Evolutionary conservation across 2,329 filamentous ascomycete genomes (phyloP).

Genomic region (Capronia epimyces): DNA sequence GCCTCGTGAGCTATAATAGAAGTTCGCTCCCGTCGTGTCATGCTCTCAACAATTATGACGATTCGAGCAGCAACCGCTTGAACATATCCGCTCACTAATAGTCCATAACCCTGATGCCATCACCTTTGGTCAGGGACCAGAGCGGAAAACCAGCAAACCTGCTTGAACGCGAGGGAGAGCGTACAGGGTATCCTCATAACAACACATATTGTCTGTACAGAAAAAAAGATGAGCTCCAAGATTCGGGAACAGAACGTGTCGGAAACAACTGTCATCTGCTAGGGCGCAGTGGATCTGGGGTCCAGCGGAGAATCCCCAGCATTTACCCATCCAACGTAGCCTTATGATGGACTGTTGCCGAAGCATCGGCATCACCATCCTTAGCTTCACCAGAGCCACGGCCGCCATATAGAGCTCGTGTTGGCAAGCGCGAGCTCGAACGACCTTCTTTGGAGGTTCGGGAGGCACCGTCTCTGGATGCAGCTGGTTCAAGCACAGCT

Average conservation of each 20-base stretch:
- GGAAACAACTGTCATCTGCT: neutral
- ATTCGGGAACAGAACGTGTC: neutral
- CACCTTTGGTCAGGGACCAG: neutral
- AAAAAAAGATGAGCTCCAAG: neutral
- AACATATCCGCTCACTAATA: no score
- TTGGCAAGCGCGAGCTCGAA: conserved; percentile 6
- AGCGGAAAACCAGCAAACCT: neutral
- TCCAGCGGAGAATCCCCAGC: neutral
- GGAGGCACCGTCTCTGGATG: conserved; percentile 10
- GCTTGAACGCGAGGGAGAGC: neutral
- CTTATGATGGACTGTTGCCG: conserved; percentile 12
- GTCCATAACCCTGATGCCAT: neutral
- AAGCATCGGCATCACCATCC: neutral
- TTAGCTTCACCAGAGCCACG: conserved; percentile 1
- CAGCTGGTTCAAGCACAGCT: conserved; percentile 17
- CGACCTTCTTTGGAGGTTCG: conserved; percentile 17
- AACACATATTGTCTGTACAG: neutral
- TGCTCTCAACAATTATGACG: neutral
- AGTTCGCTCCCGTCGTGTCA: neutral
- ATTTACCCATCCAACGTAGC: conserved; percentile 7
- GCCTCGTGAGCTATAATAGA: neutral
- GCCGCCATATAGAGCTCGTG: neutral
- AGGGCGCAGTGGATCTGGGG: neutral
- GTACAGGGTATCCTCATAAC: neutral
- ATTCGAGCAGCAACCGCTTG: neutral